phyloP scores from a whole-genome alignment of 352 stramenopile genomes.

The Pythium myriotylum region DNA sequence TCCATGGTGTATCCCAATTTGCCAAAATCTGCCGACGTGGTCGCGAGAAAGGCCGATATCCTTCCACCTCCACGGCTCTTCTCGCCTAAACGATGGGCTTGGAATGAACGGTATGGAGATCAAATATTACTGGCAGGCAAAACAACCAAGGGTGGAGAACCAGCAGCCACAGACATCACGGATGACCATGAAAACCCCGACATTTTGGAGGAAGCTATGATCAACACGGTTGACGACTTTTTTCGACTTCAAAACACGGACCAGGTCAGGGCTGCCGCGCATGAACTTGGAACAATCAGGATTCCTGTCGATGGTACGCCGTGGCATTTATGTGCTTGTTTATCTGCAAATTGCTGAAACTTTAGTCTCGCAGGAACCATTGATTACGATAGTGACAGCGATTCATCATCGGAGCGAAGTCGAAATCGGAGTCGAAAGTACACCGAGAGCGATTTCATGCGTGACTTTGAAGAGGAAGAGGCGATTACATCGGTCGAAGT shows the following conservation, averaged over 20 bases:
- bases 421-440: conserved; percentile 64
- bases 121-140: not conserved
- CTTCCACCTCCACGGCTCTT: conserved; percentile 17
- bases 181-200: conserved; percentile 10
- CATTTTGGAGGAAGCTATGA: not conserved
- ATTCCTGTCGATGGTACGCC: conserved; percentile 17
- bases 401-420: conserved; percentile 37
- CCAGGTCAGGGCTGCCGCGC: not conserved
- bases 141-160: conserved; percentile 20
- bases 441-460: conserved; percentile 77
- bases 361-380: conserved; percentile 4
- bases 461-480: conserved; percentile 79
- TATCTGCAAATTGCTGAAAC: not conserved
- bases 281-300: not conserved
- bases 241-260: conserved; percentile 44
- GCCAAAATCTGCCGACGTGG: conserved; percentile 3
- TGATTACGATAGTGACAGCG: conserved; percentile 46
- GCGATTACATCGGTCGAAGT: conserved; percentile 31
- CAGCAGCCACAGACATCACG: conserved; percentile 17
- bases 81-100: conserved; percentile 14
- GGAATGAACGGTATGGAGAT: conserved; percentile 16
- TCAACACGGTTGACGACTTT: conserved; percentile 62
- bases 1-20: conserved; percentile 26
- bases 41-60: conserved; percentile 21
- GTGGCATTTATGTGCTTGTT: not conserved